A percentile compares a stretch with the other conserved stretches of the same genome.
Conservation (phyloP, 2,329 filamentous ascomycete species). For the Apiospora kogelbergensis region DNA sequence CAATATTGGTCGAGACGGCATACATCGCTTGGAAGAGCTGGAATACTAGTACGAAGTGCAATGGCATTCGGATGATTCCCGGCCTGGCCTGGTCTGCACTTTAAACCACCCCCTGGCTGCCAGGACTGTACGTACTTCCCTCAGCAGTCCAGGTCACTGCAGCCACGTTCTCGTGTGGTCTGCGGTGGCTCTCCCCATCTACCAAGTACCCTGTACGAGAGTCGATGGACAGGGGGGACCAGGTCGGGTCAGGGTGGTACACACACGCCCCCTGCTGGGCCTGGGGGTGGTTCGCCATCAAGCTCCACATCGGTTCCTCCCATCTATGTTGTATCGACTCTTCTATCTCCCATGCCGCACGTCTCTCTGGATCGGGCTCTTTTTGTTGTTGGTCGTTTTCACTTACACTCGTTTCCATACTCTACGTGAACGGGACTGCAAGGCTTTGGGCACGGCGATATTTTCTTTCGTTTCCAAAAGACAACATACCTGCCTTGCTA, state of each 20-base stretch:
- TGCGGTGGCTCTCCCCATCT: neutral
- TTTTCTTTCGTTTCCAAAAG: neutral
- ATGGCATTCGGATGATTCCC: neutral
- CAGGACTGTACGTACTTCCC: no score
- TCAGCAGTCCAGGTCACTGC: neutral
- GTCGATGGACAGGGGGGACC: neutral
- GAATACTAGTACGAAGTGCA: neutral
- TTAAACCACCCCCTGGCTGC: neutral
- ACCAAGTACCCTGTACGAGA: conserved; percentile 1
- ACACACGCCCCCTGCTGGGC: neutral
- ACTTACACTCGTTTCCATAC: neutral
- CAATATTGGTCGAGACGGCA: no score
- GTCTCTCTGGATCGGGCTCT: neutral
- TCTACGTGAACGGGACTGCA: neutral
- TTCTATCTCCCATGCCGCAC: neutral
- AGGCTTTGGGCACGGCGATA: no score
- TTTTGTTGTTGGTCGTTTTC: neutral
- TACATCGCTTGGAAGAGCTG: no score
- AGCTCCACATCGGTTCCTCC: neutral
- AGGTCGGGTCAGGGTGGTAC: neutral
- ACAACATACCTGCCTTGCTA: neutral
- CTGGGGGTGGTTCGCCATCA: neutral
- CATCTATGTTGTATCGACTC: neutral
- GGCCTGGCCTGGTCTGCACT: conserved; percentile 4
- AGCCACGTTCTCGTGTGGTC: conserved; percentile 6